Evolutionary conservation across 1,139 yeast species (phyloP).

Genomic region (Nakaseomyces delphensis): DNA sequence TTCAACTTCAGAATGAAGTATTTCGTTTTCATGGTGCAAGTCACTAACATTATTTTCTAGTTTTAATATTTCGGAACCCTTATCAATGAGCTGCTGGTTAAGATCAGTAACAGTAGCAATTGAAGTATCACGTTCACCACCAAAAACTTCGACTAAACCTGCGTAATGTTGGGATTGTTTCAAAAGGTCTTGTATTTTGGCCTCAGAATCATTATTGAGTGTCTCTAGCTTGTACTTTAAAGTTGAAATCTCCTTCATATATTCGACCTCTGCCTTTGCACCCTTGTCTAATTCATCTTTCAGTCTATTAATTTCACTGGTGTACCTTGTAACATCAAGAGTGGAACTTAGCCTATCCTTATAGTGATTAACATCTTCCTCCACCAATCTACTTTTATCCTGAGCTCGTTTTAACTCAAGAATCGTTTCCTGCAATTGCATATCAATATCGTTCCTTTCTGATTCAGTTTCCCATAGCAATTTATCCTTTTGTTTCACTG

Average conservation of each 20-base stretch:
- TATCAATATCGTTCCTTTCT: slow-evolving; percentile 47
- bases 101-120: slow-evolving; percentile 38
- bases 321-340: slow-evolving; percentile 40
- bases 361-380: slow-evolving; percentile 49
- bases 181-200: slow-evolving; percentile 43
- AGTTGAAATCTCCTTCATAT: slow-evolving; percentile 57
- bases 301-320: slow-evolving; percentile 50
- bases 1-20: slow-evolving; percentile 40
- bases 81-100: slow-evolving; percentile 33
- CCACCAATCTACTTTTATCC: slow-evolving; percentile 36
- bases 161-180: slow-evolving; percentile 47
- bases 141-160: slow-evolving; percentile 37
- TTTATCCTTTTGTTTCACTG: slow-evolving; percentile 49
- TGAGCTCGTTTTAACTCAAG: slow-evolving; percentile 48
- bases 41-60: slow-evolving; percentile 32
- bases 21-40: slow-evolving; percentile 41
- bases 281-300: slow-evolving; percentile 50
- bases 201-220: slow-evolving; percentile 43
- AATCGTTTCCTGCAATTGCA: slow-evolving; percentile 48
- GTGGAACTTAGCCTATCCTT: slow-evolving; percentile 38
- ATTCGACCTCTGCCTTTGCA: slow-evolving; percentile 53
- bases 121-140: slow-evolving; percentile 41
- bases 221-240: slow-evolving; percentile 56
- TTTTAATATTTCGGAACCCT: slow-evolving; percentile 38
- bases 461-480: slow-evolving; percentile 50